These are phyloP conservation scores for Xylaria curta DNA, from an alignment of 495 filamentous ascomycete genomes.

Conservation along the genomic window DNA sequence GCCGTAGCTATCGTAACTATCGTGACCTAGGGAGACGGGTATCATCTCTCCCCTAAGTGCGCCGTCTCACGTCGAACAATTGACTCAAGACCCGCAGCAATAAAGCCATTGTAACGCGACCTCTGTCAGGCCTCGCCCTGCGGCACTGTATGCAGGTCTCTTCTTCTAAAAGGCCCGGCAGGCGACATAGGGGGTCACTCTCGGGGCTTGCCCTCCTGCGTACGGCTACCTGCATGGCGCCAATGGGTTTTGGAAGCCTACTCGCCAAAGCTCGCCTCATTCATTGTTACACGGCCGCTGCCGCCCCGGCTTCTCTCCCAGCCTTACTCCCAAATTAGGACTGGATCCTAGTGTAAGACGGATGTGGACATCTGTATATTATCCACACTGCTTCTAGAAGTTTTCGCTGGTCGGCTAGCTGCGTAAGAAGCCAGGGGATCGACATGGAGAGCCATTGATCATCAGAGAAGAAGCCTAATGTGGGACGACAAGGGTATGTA, in stretches of 20 bases:
- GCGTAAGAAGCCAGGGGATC: conserved; percentile 18
- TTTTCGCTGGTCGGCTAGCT: conserved; percentile 32
- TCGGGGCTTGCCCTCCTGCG: conserved; percentile 37
- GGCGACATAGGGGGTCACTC: conserved; percentile 35
- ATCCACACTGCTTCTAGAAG: conserved; percentile 40
- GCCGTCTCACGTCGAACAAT: conserved; percentile 17
- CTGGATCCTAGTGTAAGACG: conserved; percentile 21
- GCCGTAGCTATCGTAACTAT: neutral
- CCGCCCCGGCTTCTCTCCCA: conserved; percentile 24
- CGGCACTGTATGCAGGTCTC: conserved; percentile 22
- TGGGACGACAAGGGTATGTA: conserved; percentile 10
- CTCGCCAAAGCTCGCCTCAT: conserved; percentile 32
- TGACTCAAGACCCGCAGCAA: conserved; percentile 8
- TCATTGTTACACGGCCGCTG: conserved; percentile 24
- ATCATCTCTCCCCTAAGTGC: conserved; percentile 1
- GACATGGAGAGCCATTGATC: conserved; percentile 21
- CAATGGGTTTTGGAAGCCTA: conserved; percentile 24
- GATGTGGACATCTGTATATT: conserved; percentile 33
- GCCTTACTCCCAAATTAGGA: conserved; percentile 28
- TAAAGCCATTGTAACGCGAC: conserved; percentile 21
- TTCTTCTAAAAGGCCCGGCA: conserved; percentile 32
- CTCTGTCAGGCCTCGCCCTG: neutral
- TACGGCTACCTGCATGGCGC: conserved; percentile 38
- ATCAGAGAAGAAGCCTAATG: conserved; percentile 6
- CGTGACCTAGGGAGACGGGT: neutral